Percentiles rank a stretch among this genome's conserved stretches.
These are phyloP conservation scores for apple (Malus domestica) DNA, from an alignment of 306 rosid species.

Conservation along the genomic window DNA sequence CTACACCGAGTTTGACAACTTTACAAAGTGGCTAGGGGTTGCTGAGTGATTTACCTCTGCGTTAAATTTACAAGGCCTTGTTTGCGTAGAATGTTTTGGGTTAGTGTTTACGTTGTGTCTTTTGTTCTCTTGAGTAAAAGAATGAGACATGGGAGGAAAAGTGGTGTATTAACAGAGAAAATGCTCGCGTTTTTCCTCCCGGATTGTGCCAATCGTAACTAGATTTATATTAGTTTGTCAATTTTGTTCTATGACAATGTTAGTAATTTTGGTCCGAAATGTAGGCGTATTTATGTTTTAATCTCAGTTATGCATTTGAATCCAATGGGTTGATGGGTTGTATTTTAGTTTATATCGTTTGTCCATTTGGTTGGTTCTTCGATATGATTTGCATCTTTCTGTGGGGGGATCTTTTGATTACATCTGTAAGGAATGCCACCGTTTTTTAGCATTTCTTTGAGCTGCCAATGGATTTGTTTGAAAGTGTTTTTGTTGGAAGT, in stretches of 20 bases:
- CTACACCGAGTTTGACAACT: constrained; percentile 34
- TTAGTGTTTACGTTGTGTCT: constrained; percentile 7
- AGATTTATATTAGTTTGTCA: constrained; percentile 14
- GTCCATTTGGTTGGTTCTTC: no score
- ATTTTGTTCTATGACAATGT: not conserved
- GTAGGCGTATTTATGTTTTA: not conserved
- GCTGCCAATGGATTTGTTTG: no score
- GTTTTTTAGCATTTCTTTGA: no score
- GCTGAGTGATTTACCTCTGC: not conserved
- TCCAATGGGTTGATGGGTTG: no score
- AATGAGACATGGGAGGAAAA: constrained; percentile 12
- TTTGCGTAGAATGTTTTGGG: not conserved
- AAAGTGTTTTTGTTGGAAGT: no score
- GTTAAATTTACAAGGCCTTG: not conserved
- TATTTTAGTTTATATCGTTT: no score
- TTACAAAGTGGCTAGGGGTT: constrained; percentile 31
- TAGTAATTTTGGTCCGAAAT: constrained; percentile 4
- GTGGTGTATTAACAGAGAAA: constrained; percentile 1
- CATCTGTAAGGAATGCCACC: no score
- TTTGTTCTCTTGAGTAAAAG: constrained; percentile 20
- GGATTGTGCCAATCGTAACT: not conserved
- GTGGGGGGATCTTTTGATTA: no score
- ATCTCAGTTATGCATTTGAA: no score
- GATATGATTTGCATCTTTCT: no score
- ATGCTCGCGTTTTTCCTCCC: not conserved